Evolutionary conservation across 495 filamentous ascomycete genomes (phyloP).

Genomic region (Penicillium canescens): DNA sequence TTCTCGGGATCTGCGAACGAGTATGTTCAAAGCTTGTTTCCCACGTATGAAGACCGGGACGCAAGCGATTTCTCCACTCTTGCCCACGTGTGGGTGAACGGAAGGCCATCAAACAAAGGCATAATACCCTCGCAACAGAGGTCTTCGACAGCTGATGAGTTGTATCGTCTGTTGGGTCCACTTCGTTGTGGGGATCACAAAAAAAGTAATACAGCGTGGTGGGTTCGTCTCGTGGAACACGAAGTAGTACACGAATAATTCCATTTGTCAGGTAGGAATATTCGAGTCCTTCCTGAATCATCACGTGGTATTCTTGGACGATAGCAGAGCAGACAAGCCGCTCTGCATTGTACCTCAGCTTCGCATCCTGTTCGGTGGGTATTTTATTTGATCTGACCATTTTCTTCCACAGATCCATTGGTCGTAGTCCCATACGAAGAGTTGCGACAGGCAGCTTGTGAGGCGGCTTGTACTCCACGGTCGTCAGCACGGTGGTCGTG

Average conservation of each 20-base stretch:
- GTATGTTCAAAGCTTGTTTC: conserved; percentile 24
- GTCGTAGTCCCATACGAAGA: conserved; percentile 30
- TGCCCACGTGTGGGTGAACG: conserved; percentile 21
- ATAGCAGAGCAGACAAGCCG: conserved; percentile 21
- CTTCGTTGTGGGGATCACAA: conserved; percentile 34
- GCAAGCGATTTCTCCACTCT: conserved; percentile 30
- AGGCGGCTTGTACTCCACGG: conserved; percentile 37
- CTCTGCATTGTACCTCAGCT: conserved; percentile 26
- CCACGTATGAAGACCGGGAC: conserved; percentile 22
- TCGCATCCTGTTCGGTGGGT: conserved; percentile 13
- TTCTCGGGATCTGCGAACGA: conserved; percentile 18
- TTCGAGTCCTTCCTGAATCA: conserved; percentile 32
- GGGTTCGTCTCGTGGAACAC: conserved; percentile 32
- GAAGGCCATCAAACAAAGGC: conserved; percentile 33
- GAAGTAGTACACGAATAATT: conserved; percentile 28
- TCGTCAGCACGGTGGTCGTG: conserved; percentile 22
- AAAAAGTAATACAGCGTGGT: conserved; percentile 39
- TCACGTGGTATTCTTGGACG: conserved; percentile 30
- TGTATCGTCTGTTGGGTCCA: conserved; percentile 8
- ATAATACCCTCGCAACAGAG: conserved; percentile 18
- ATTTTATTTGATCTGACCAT: conserved; percentile 20
- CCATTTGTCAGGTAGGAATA: conserved; percentile 36
- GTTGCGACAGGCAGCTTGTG: conserved; percentile 34
- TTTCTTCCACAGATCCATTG: conserved; percentile 21
- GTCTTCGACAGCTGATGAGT: conserved; percentile 12